Percentiles rank a stretch among this genome's conserved stretches.
These are phyloP conservation scores for Cyberlindnera amylophila DNA, from an alignment of 805 yeast species.

Conservation along the genomic window DNA sequence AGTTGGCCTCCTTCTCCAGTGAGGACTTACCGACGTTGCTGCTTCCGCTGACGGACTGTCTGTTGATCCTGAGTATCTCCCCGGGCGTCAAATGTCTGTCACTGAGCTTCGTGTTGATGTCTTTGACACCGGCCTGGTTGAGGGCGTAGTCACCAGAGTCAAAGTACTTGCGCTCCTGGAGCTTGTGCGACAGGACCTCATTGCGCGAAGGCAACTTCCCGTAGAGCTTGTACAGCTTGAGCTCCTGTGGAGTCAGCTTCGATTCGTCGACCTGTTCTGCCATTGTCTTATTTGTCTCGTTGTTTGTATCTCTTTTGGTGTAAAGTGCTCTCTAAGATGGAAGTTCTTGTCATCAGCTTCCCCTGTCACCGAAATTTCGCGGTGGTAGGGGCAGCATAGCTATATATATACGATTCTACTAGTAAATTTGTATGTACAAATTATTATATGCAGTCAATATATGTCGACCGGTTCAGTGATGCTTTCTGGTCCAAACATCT, in stretches of 20 bases:
- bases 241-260: constrained; percentile 56
- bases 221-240: constrained; percentile 71
- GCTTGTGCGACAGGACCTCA: constrained; percentile 68
- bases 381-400: constrained; percentile 1
- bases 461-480: neutral
- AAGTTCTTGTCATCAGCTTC: neutral
- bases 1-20: constrained; percentile 47
- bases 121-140: constrained; percentile 57
- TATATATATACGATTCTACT: neutral
- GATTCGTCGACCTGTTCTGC: constrained; percentile 11
- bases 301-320: neutral
- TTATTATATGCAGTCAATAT: too few species aligned
- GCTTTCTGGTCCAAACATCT: constrained; percentile 1
- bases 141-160: constrained; percentile 94
- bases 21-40: constrained; percentile 43
- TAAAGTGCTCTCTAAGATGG: too few species aligned
- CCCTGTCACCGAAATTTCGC: constrained; percentile 1
- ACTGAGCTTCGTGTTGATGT: constrained; percentile 19
- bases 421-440: too few species aligned
- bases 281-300: constrained; percentile 1
- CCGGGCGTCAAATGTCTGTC: constrained; percentile 32
- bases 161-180: constrained; percentile 86
- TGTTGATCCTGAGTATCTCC: constrained; percentile 54
- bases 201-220: constrained; percentile 82
- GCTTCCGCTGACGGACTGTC: constrained; percentile 54